phyloP scores from a whole-genome alignment of 148 eudicot genomes.

The Dianthus caryophyllus region DNA sequence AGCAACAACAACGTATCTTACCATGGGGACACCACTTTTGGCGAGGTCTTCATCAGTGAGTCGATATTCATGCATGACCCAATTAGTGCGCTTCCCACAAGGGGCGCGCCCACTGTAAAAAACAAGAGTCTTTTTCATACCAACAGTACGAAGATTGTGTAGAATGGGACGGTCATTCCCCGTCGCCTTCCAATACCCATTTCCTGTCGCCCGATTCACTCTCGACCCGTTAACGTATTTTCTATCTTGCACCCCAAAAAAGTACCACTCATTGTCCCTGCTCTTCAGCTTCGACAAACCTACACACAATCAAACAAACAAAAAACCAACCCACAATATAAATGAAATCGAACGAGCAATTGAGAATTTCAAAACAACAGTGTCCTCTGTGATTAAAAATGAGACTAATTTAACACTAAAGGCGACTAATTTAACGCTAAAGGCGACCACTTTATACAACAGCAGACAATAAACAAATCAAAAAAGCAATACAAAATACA shows the following conservation, averaged over 20 bases:
- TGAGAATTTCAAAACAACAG: no score
- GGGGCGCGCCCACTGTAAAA: conserved; percentile 84
- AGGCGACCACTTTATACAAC: no score
- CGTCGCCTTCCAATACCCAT: conserved; percentile 83
- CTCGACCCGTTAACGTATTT: conserved; percentile 76
- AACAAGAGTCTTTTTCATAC: conserved; percentile 80
- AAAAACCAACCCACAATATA: no score
- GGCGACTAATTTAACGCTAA: no score
- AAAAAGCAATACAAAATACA: not conserved
- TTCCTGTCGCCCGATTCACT: conserved; percentile 68
- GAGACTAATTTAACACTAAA: no score
- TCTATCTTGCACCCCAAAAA: conserved; percentile 71
- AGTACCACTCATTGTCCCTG: conserved; percentile 75
- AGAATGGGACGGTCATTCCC: conserved; percentile 68
- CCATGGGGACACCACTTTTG: conserved; percentile 54
- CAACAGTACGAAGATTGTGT: conserved; percentile 57
- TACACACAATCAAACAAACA: conserved; percentile 15
- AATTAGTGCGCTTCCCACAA: conserved; percentile 70
- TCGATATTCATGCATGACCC: conserved; percentile 89
- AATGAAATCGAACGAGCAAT: no score
- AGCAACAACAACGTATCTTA: conserved; percentile 23
- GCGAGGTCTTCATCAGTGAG: conserved; percentile 60
- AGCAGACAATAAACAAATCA: not conserved
- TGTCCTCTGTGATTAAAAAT: no score
- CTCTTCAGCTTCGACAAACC: conserved; percentile 63